phyloP scores from a whole-genome alignment of 805 yeast genomes.

The Suhomyces emberorum region DNA sequence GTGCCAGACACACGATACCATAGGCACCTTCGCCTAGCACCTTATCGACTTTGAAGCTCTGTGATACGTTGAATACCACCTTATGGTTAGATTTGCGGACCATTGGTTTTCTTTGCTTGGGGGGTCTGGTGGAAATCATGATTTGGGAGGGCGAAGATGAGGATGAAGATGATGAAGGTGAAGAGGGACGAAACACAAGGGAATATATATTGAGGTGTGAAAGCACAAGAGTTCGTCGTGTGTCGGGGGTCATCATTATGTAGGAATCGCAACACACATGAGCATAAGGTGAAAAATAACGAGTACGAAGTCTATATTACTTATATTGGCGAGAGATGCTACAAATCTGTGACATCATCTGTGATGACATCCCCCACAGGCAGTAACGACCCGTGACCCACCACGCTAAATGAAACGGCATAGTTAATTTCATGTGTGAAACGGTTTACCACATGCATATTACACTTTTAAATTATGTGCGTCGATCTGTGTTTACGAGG shows the following conservation, averaged over 20 bases:
- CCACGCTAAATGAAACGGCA: neutral
- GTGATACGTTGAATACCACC: constrained; percentile 57
- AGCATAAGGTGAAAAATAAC: neutral
- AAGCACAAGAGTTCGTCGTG: neutral
- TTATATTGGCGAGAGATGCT: neutral
- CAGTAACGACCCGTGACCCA: neutral
- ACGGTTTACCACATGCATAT: neutral
- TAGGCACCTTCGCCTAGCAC: constrained; percentile 80
- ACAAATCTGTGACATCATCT: too few species aligned
- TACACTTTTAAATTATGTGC: neutral
- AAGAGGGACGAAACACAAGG: too few species aligned
- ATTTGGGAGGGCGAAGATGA: neutral
- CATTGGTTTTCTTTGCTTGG: neutral
- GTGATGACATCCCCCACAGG: neutral
- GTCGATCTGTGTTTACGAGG: constrained; percentile 1
- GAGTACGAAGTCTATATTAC: neutral
- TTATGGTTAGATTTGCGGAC: constrained; percentile 1
- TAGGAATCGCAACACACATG: neutral
- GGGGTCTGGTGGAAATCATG: constrained; percentile 3
- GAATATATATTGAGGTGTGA: neutral
- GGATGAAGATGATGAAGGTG: neutral
- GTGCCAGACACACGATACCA: constrained; percentile 72
- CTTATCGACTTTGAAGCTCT: constrained; percentile 56
- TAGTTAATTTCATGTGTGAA: neutral
- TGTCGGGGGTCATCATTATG: neutral